These are phyloP conservation scores for Penicillium manginii DNA, from an alignment of 495 filamentous ascomycete genomes.

Conservation along the genomic window DNA sequence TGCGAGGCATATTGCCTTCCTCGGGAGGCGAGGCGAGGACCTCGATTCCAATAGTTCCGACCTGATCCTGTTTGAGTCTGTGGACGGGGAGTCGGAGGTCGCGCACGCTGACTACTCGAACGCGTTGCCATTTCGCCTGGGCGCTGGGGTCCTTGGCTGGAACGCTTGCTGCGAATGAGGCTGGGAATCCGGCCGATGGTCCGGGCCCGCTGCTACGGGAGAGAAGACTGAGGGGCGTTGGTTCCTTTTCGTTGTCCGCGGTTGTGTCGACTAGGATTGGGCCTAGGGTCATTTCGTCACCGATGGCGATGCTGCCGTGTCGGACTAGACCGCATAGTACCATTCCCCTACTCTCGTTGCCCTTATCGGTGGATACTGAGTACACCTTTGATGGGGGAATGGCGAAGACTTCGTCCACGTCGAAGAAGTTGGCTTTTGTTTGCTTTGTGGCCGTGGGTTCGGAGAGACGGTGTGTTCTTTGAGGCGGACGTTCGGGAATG, in stretches of 20 bases:
- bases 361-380: conserved; percentile 39
- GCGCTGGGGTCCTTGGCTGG: conserved; percentile 30
- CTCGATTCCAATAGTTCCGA: conserved; percentile 85
- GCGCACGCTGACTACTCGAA: conserved; percentile 82
- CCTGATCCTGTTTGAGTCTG: conserved; percentile 76
- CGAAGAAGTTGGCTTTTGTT: conserved; percentile 64
- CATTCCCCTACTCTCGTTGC: conserved; percentile 52
- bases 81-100: conserved; percentile 85
- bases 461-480: conserved; percentile 28
- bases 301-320: conserved; percentile 76
- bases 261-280: conserved; percentile 61
- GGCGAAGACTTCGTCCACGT: conserved; percentile 83
- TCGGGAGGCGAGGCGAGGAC: conserved; percentile 43
- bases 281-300: conserved; percentile 78
- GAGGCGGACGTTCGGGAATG: conserved; percentile 59
- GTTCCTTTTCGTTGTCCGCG: conserved; percentile 24
- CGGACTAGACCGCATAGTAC: conserved; percentile 84
- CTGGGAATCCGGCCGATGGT: conserved; percentile 38
- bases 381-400: conserved; percentile 58
- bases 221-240: conserved; percentile 28
- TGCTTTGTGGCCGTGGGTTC: conserved; percentile 36
- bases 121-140: conserved; percentile 67
- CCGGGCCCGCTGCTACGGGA: conserved; percentile 39
- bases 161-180: conserved; percentile 33
- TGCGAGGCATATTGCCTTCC: conserved; percentile 26